Evolutionary conservation across 1,284 basidiomycete species (phyloP), one percentile per base, ranked within the genome.

Genomic region (Cystobasidium pallidum): DNA sequence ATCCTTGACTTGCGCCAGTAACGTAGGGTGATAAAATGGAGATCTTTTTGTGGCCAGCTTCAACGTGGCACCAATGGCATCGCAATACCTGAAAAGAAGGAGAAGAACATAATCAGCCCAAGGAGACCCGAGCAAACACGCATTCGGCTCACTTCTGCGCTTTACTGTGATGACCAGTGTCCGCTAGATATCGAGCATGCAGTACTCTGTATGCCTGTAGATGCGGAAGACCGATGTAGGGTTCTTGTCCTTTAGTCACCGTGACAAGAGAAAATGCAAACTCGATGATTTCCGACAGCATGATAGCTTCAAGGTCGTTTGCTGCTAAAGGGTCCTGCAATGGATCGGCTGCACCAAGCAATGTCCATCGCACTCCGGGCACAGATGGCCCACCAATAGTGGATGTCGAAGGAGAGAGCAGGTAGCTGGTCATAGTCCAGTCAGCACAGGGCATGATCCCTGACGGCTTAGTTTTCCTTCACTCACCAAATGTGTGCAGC

Each of bases 271-370:
- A 92, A 71, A 94, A 81, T 0, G 92, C 94, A 80, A 92, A 99
- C 82, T 99, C 96, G 10, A 89, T 84, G 49, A 98, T 89, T 82
- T 99, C 96, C 6, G 93, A 89, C 76, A 97, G 88, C 74, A 96
- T 86, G 72, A 94, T 84, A 7, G 88, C 83, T 79, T 98, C 94
- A 10, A 86, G 82, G 79, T 94, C 88, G 78, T 86, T 87, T 77
- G 85, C 83, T 78, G 88, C 89, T 43, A 82, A 83, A 0, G 86
- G 83, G 66, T 81, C 82, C 17, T 78, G 78, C 51, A 83, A 83
- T 0, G 88, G 89, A 78, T 83, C 87, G 58, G 84, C 85, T 28
- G 86, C 85, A 13, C 91, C 90, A 41, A 91, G 79, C 28, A 93
- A 81, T 67, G 49, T 36, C 59, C 57, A 66, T 51, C 65, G 62